A percentile compares a stretch with the other conserved stretches of the same genome.
Conservation (phyloP, 768 basidiomycete species). For the Ramaria sp. region DNA sequence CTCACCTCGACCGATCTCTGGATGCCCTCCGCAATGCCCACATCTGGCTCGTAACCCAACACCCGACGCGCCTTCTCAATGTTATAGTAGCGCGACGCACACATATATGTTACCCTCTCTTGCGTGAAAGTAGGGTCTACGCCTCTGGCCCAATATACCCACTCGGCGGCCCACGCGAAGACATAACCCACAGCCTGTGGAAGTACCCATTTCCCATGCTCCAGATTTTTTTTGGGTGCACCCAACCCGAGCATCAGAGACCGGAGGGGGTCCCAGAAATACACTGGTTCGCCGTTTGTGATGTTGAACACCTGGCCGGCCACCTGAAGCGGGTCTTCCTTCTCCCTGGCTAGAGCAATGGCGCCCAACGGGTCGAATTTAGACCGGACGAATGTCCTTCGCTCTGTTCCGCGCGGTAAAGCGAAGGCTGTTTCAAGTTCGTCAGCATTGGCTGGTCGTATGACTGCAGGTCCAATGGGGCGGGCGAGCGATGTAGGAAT, state of each 20-base stretch:
- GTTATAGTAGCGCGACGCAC: slow-evolving; percentile 79
- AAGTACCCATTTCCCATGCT: slow-evolving; percentile 47
- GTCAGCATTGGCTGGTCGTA: slow-evolving; percentile 46
- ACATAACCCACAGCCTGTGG: slow-evolving; percentile 56
- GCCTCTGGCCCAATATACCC: slow-evolving; percentile 59
- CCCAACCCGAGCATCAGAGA: slow-evolving; percentile 63
- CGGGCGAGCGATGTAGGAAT: slow-evolving; percentile 74
- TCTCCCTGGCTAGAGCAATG: slow-evolving; percentile 37
- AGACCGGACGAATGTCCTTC: slow-evolving; percentile 53
- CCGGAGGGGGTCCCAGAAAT: slow-evolving; percentile 92
- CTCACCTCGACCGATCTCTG: slow-evolving; percentile 60
- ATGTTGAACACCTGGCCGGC: slow-evolving; percentile 95
- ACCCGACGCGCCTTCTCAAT: slow-evolving; percentile 89
- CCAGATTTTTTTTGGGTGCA: slow-evolving; percentile 29
- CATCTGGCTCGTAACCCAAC: slow-evolving; percentile 86
- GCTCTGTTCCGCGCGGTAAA: slow-evolving; percentile 25
- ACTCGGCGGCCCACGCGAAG: slow-evolving; percentile 65
- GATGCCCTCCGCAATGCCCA: slow-evolving; percentile 83
- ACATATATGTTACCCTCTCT: slow-evolving; percentile 74
- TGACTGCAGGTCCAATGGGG: slow-evolving; percentile 74
- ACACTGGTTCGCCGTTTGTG: slow-evolving; percentile 91
- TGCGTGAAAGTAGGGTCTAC: slow-evolving; percentile 79
- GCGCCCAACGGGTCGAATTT: slow-evolving; percentile 76
- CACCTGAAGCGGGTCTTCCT: slow-evolving; percentile 54
- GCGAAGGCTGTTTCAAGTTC: slow-evolving; percentile 48